Evolutionary conservation across 176 grass and related monocot genomes (phyloP).

Genomic region (barley (Hordeum vulgare)): MorexV3_pseudomolecules_assembly NC_058522.1:55877417-55877916

Average conservation of each 20-base stretch:
- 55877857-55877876: background rate
- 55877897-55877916: background rate
- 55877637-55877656: conserved; percentile 57
- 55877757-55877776: background rate
- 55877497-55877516: conserved; percentile 63
- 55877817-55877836: background rate
- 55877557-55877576: background rate
- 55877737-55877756: background rate
- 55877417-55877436: conserved; percentile 67
- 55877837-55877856: background rate
- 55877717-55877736: background rate
- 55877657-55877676: conserved; percentile 75
- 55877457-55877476: conserved; percentile 49
- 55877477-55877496: conserved; percentile 84
- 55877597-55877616: background rate
- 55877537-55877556: conserved; percentile 44
- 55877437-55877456: conserved; percentile 87
- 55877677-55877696: conserved; percentile 80
- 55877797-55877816: background rate
- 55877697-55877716: background rate
- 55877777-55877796: background rate
- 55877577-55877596: background rate
- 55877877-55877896: background rate
- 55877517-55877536: conserved; percentile 52
- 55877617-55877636: background rate